These are phyloP conservation scores for Farysia itapuensis DNA, from an alignment of 1,284 basidiomycete genomes.

Conservation along the genomic window DNA sequence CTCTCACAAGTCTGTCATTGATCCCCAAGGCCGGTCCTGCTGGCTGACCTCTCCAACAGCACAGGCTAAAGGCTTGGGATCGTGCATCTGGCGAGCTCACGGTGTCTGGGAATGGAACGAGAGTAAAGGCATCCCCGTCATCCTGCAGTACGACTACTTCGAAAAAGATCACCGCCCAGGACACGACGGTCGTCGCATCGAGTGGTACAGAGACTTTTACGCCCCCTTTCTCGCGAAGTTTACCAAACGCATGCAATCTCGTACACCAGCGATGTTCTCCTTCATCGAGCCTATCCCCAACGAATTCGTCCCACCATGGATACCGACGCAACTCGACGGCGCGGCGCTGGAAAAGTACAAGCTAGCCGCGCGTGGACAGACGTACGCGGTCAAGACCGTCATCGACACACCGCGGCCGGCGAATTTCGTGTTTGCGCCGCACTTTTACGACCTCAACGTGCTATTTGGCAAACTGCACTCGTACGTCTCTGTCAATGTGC, in stretches of 20 bases:
- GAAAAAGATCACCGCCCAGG: constrained; percentile 61
- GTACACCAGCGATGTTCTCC: constrained; percentile 9
- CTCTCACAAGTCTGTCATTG: constrained; percentile 37
- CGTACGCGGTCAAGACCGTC: constrained; percentile 27
- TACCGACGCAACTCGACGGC: constrained; percentile 4
- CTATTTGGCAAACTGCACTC: constrained; percentile 50
- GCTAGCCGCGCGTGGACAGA: constrained; percentile 18
- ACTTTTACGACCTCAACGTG: constrained; percentile 59
- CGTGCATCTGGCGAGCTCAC: constrained; percentile 84
- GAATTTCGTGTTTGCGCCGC: constrained; percentile 50
- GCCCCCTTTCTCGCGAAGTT: constrained; percentile 48
- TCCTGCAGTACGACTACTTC: constrained; percentile 85
- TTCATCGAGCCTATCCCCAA: constrained; percentile 58
- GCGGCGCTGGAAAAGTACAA: constrained; percentile 5
- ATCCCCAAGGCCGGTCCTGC: constrained; percentile 37
- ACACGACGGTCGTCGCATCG: constrained; percentile 26
- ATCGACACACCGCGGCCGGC: constrained; percentile 40
- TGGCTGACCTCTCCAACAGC: constrained; percentile 68
- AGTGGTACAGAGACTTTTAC: constrained; percentile 58
- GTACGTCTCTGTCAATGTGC: constrained; percentile 55
- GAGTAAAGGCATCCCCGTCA: constrained; percentile 70
- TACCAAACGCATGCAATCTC: constrained; percentile 12
- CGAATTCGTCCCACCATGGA: constrained; percentile 57
- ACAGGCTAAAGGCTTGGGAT: background rate
- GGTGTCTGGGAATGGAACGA: constrained; percentile 90